Base-by-base conservation (phyloP, 2,329 filamentous ascomycete species). In the Fonsecaea pedrosoi region DNA sequence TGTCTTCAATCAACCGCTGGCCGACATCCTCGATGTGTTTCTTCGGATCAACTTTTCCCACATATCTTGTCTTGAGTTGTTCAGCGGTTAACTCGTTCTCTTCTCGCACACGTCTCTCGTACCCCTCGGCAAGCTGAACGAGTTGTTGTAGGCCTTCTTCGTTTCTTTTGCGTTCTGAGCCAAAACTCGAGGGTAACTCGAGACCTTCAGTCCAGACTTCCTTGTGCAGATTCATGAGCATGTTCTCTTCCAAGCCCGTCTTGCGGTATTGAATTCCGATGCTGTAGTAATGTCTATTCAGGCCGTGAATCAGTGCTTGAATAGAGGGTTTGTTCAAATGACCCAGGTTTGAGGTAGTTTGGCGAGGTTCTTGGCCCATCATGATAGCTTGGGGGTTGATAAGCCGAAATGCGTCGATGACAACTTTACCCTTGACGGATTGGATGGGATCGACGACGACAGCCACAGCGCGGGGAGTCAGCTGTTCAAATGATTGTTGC, bases 291-390 rank as follows among this genome's bases (percentile, higher is more conserved):
- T 99, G 95, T 76, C 95, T 87, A 84, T 99, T 99, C 54, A 99
- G 86, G 66, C 95, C 95, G 80, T 99, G 95, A 71, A 99, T 99
- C 65, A 99, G 89, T 40, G 96, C 94, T 83, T 99, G 96, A 72
- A 99, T 99, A n/a, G 94, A 97, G 32, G 95, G 96, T 83, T 99
- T 99, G 85, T 99, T 98, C 73, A 99, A 87, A 79, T 99, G 95
- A 32, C 96, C 95, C 76, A 99, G 82, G 83, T 99, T 99, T 72
- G 94, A 97, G 45, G 95, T 99, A 75, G 94, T 98, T 81, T 99
- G 95, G 65, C 95, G 90, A 10, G 95, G 95, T 79, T 99, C 95
- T 79, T 99, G 95, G 2, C 95, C 95, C 80, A 98, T 92, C 89
- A 99, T 97, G 71, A 99, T 86, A 13, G 94, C 94, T 82, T 99